Percentiles rank a stretch among this genome's conserved stretches.
These are phyloP conservation scores for Hortiboletus campestris DNA, from an alignment of 768 basidiomycete genomes.

Conservation along the genomic window DNA sequence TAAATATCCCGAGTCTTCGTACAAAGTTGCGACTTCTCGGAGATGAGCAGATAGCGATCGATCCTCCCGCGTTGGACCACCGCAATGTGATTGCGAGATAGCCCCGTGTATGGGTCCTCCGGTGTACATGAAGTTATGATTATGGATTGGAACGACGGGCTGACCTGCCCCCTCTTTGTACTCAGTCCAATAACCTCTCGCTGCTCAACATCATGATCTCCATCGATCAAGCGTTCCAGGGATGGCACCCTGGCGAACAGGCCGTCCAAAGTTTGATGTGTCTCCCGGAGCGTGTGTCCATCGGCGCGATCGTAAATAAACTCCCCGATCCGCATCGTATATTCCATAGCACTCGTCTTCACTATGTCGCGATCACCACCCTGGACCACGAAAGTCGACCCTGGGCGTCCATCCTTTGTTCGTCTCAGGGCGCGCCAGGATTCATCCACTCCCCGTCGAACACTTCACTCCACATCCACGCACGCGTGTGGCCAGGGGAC, in stretches of 20 bases:
- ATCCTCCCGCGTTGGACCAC: not conserved
- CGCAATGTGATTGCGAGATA: not conserved
- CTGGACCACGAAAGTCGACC: constrained; percentile 32
- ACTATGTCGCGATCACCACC: constrained; percentile 33
- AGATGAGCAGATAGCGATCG: not conserved
- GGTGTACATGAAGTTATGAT: not conserved
- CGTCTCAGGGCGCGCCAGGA: constrained; percentile 22
- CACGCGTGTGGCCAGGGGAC: constrained; percentile 44
- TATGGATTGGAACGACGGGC: not conserved
- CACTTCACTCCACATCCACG: constrained; percentile 20
- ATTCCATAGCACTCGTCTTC: constrained; percentile 31
- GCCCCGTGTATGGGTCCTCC: not conserved
- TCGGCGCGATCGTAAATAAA: constrained; percentile 22
- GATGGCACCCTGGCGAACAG: constrained; percentile 43
- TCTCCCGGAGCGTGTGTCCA: constrained; percentile 22
- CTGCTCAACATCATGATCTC: constrained; percentile 1
- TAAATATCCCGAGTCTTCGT: not conserved
- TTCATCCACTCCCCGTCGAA: constrained; percentile 30
- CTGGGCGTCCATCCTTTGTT: constrained; percentile 34
- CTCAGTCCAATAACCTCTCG: not conserved
- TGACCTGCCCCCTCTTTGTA: no score
- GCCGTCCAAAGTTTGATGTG: constrained; percentile 26
- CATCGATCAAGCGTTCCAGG: constrained; percentile 28
- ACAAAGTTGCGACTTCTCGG: not conserved
- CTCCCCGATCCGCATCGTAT: constrained; percentile 33